These are phyloP conservation scores for Termitomyces sp. DNA, from an alignment of 768 basidiomycete species.

Conservation along the genomic window DNA sequence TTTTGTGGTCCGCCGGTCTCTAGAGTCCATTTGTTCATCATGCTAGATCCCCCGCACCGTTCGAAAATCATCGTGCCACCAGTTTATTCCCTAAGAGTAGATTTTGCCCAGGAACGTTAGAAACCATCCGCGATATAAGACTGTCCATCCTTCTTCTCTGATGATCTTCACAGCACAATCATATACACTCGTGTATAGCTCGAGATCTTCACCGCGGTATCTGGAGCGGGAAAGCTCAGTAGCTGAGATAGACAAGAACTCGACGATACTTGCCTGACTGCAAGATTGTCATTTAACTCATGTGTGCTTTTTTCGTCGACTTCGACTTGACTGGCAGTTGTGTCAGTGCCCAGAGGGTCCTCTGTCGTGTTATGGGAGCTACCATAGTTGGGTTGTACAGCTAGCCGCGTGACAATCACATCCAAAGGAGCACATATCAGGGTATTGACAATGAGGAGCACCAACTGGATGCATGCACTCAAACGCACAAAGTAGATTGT, in stretches of 20 bases:
- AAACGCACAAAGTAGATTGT: neutral
- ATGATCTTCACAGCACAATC: constrained; percentile 26
- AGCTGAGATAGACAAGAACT: neutral
- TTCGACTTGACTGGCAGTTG: neutral
- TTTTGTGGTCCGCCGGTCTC: no score
- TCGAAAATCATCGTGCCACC: no score
- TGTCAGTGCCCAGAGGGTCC: neutral
- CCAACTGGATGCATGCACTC: neutral
- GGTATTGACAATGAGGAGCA: constrained; percentile 12
- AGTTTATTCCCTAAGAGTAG: neutral
- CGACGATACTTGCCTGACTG: constrained; percentile 10
- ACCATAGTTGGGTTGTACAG: constrained; percentile 16
- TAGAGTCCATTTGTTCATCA: no score
- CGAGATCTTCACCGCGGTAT: constrained; percentile 19
- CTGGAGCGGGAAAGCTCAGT: constrained; percentile 8
- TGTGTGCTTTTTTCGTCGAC: neutral
- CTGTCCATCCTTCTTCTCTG: constrained; percentile 30
- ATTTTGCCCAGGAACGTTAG: constrained; percentile 19
- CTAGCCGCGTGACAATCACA: constrained; percentile 20
- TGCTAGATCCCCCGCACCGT: no score
- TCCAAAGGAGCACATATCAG: constrained; percentile 20
- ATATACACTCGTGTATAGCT: constrained; percentile 23
- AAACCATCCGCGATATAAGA: constrained; percentile 31
- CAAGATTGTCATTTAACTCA: neutral
- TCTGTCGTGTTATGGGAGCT: neutral